Evolutionary conservation across 805 yeast species (phyloP).

Genomic region (Maudiozyma turicensis): DNA sequence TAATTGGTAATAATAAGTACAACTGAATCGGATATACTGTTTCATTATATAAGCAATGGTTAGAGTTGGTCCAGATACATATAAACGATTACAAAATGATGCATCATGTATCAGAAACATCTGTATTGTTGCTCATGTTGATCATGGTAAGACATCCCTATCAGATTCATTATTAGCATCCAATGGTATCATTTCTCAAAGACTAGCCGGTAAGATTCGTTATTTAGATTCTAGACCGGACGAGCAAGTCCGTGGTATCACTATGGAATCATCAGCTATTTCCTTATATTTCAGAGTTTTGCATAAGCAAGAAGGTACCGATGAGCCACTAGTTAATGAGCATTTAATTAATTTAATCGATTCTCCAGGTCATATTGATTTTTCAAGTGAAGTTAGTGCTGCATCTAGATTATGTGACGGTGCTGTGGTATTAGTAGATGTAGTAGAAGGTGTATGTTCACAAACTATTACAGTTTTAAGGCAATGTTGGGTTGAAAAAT

Average conservation of each 20-base stretch:
- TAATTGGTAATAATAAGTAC: no score
- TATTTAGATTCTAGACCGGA: constrained; percentile 90
- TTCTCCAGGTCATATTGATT: constrained; percentile 99
- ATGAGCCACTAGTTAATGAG: constrained; percentile 52
- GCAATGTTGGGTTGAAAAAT: constrained; percentile 90
- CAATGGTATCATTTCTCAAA: constrained; percentile 90
- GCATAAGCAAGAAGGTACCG: constrained; percentile 33
- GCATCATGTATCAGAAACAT: constrained; percentile 73
- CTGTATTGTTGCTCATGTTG: constrained; percentile 95
- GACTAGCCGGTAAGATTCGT: constrained; percentile 91
- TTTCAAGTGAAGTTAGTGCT: constrained; percentile 90
- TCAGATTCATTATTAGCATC: constrained; percentile 89
- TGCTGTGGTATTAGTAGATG: constrained; percentile 90
- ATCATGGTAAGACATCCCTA: constrained; percentile 94
- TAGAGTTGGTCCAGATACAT: constrained; percentile 55
- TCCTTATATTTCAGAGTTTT: constrained; percentile 79
- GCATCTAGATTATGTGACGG: constrained; percentile 96
- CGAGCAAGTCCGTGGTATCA: constrained; percentile 91
- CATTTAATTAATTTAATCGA: constrained; percentile 86
- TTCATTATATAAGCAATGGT: constrained; percentile 20
- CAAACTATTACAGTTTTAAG: constrained; percentile 92
- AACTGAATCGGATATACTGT: no score
- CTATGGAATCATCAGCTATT: constrained; percentile 95
- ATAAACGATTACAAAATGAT: constrained; percentile 57
- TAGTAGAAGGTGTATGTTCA: constrained; percentile 96